Evolutionary conservation across 345 rosid genomes (phyloP).

Genomic region (Dovyalis caffra): DNA sequence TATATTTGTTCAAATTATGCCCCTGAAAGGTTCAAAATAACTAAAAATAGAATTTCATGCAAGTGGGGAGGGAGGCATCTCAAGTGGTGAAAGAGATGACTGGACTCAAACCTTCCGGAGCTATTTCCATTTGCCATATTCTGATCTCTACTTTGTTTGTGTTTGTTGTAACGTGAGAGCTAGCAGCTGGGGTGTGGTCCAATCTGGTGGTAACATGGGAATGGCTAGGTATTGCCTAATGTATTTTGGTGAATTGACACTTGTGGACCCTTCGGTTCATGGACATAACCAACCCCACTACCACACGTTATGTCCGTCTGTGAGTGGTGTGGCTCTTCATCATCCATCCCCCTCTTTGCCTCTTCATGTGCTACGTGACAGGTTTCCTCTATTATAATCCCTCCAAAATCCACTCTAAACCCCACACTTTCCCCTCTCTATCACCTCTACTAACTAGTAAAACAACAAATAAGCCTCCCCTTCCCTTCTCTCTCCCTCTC

Average conservation of each 20-base stretch:
- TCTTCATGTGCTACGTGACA: constrained; percentile 40
- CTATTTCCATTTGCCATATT: no score
- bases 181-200: background rate
- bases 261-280: background rate
- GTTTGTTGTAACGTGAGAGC: background rate
- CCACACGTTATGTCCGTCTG: background rate
- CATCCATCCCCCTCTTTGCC: background rate
- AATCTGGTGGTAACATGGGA: background rate
- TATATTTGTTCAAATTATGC: no score
- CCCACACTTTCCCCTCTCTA: background rate
- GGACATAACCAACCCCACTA: background rate
- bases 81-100: background rate
- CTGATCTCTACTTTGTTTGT: no score
- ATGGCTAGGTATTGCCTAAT: background rate
- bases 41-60: background rate
- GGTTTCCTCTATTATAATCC: constrained; percentile 19
- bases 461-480: no score
- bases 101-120: background rate
- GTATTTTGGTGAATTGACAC: background rate
- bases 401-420: constrained; percentile 19
- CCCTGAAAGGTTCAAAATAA: no score
- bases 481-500: background rate
- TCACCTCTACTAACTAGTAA: background rate
- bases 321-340: background rate
- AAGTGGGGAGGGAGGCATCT: background rate